Evolutionary conservation across 2,329 filamentous ascomycete genomes (phyloP).

Genomic region (Aspergillus persii): DNA sequence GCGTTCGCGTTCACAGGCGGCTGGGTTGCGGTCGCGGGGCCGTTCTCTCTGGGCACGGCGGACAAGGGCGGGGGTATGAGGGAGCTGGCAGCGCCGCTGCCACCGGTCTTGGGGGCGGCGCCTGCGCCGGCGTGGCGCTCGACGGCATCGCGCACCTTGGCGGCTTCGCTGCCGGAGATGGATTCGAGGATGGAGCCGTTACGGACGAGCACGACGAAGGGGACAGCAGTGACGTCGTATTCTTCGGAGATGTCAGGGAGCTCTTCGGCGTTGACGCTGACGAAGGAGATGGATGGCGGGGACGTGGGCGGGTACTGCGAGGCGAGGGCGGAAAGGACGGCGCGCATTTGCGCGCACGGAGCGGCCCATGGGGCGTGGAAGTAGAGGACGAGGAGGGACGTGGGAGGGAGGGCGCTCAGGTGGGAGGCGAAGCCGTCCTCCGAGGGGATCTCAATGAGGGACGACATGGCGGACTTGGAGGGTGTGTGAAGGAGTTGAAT

Average conservation of each 20-base stretch:
- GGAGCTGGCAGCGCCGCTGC: slow-evolving; percentile 31
- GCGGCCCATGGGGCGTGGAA: slow-evolving; percentile 98
- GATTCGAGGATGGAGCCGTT: slow-evolving; percentile 75
- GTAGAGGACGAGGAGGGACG: slow-evolving; percentile 78
- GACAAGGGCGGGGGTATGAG: slow-evolving; percentile 41
- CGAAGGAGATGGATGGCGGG: slow-evolving; percentile 72
- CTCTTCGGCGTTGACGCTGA: slow-evolving; percentile 91
- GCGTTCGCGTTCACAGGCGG: slow-evolving; percentile 25
- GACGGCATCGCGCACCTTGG: slow-evolving; percentile 79
- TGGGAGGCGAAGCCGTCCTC: slow-evolving; percentile 71
- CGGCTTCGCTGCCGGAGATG: slow-evolving; percentile 84
- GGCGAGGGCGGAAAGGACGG: slow-evolving; percentile 80
- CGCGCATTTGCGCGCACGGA: slow-evolving; percentile 90
- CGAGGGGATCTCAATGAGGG: slow-evolving; percentile 72
- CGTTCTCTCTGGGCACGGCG: slow-evolving; percentile 38
- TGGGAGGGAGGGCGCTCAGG: slow-evolving; percentile 63
- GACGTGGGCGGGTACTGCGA: slow-evolving; percentile 73
- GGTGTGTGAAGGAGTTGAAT: not conserved
- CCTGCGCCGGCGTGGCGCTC: slow-evolving; percentile 68
- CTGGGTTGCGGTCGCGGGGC: slow-evolving; percentile 30
- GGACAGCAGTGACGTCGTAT: slow-evolving; percentile 93
- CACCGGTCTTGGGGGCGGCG: not conserved
- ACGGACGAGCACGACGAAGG: slow-evolving; percentile 81
- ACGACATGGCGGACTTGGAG: slow-evolving; percentile 59
- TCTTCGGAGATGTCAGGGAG: slow-evolving; percentile 85